Conservation (phyloP, 1,139 yeast species). For the Magnusiomyces starmeri region DNA sequence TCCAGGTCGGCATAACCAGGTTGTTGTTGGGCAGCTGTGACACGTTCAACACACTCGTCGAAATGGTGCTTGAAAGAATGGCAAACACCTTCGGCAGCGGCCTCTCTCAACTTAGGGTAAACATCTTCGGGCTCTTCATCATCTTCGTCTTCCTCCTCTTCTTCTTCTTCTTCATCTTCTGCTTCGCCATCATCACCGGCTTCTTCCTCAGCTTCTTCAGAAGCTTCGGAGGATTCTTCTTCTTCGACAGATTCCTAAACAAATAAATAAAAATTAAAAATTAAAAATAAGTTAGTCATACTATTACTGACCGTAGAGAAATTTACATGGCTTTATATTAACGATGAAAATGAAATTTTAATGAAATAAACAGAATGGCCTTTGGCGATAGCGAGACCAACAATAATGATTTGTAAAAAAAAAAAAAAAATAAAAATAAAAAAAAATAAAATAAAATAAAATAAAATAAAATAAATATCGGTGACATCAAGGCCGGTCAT, state of each 20-base stretch:
- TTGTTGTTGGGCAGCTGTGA: slow-evolving; percentile 76
- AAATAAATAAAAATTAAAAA: background rate
- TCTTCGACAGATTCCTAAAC: slow-evolving; percentile 21
- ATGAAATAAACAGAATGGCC: too few relatives aligned
- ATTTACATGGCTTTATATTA: slow-evolving; percentile 15
- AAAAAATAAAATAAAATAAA: background rate
- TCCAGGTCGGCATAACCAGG: slow-evolving; percentile 69
- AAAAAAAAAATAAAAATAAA: background rate
- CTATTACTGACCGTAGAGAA: too few relatives aligned
- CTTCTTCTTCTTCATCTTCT: slow-evolving; percentile 26
- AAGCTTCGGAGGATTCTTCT: too few relatives aligned
- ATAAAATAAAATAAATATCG: background rate
- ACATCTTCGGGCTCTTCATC: slow-evolving; percentile 36
- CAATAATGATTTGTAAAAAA: background rate
- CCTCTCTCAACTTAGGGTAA: slow-evolving; percentile 29
- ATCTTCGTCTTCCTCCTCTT: slow-evolving; percentile 36
- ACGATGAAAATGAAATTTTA: too few relatives aligned
- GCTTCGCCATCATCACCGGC: slow-evolving; percentile 23
- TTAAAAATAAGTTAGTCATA: too few relatives aligned
- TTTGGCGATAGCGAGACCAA: too few relatives aligned
- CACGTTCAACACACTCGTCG: slow-evolving; percentile 93
- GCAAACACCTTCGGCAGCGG: slow-evolving; percentile 56
- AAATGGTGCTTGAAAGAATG: slow-evolving; percentile 78
- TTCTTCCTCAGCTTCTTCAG: slow-evolving; percentile 14
- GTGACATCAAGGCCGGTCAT: background rate